Conservation (phyloP, 2,329 filamentous ascomycete genomes). For the Colletotrichum lindemuthianum region DNA sequence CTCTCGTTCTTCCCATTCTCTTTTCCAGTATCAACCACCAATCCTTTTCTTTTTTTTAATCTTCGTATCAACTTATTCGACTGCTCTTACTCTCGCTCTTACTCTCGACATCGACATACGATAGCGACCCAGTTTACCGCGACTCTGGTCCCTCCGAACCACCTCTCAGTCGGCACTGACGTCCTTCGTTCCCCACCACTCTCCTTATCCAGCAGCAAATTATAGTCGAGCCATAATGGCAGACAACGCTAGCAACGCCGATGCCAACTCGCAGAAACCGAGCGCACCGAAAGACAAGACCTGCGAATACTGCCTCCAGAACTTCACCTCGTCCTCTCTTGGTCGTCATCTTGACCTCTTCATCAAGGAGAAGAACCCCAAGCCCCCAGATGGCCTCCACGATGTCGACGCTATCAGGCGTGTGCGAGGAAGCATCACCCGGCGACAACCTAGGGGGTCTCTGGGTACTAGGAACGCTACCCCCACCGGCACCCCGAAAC, state of each 20-base stretch:
- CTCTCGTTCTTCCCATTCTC: constrained; percentile 14
- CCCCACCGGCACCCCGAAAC: constrained; percentile 61
- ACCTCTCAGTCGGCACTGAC: background rate
- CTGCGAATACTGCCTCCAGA: constrained; percentile 88
- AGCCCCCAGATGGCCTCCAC: constrained; percentile 85
- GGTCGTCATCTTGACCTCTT: constrained; percentile 94
- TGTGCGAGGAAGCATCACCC: constrained; percentile 85
- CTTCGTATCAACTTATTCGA: background rate
- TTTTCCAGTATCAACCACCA: constrained; percentile 11
- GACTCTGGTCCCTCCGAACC: background rate
- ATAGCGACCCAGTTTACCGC: too few species aligned
- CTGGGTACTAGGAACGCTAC: constrained; percentile 68
- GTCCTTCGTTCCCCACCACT: background rate
- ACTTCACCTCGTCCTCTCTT: constrained; percentile 92
- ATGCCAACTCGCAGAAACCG: constrained; percentile 51
- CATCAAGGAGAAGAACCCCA: constrained; percentile 93
- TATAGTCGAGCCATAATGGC: constrained; percentile 39
- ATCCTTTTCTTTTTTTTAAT: too few species aligned
- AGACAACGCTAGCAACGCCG: constrained; percentile 44
- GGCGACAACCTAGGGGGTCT: constrained; percentile 80
- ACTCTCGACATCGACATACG: too few species aligned
- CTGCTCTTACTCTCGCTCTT: background rate
- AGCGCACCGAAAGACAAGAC: constrained; percentile 80
- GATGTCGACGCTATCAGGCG: constrained; percentile 89
- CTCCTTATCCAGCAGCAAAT: background rate